Percentiles rank a stretch among this genome's conserved stretches.
Evolutionary conservation across 192 early-diverging fungal species (phyloP).

Genomic region (Gamsiella multidivaricata): DNA sequence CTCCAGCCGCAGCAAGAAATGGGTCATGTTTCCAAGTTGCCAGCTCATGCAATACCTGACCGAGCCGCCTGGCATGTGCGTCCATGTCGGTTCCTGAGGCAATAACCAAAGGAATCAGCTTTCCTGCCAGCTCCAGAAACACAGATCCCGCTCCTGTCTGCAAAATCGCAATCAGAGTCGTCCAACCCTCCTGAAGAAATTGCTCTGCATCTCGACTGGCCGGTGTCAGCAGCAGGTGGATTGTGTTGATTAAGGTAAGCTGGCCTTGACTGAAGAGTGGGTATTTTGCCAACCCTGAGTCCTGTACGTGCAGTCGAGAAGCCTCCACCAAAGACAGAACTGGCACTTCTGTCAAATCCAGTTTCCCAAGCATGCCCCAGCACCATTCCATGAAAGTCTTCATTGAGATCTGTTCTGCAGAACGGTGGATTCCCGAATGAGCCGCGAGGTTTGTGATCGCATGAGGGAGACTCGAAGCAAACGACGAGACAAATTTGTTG

Average conservation of each 20-base stretch:
- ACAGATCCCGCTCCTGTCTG: slow-evolving; percentile 27
- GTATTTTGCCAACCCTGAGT: slow-evolving; percentile 42
- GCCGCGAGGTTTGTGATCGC: slow-evolving; percentile 38
- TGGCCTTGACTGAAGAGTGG: slow-evolving; percentile 45
- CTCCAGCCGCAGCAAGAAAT: slow-evolving; percentile 23
- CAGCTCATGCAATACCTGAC: slow-evolving; percentile 48
- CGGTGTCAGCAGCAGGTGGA: slow-evolving; percentile 54
- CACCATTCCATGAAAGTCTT: slow-evolving; percentile 59
- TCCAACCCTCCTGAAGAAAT: slow-evolving; percentile 62
- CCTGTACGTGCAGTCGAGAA: slow-evolving; percentile 33
- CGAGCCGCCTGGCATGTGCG: slow-evolving; percentile 21
- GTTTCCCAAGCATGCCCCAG: slow-evolving; percentile 46
- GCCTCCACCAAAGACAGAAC: slow-evolving; percentile 12
- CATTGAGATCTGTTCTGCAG: slow-evolving; percentile 26
- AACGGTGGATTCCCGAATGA: slow-evolving; percentile 40
- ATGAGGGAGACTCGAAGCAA: slow-evolving; percentile 39
- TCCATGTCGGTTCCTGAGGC: slow-evolving; percentile 22
- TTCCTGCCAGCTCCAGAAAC: slow-evolving; percentile 32
- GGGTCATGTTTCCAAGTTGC: slow-evolving; percentile 54
- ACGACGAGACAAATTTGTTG: slow-evolving; percentile 4
- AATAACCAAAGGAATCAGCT: slow-evolving; percentile 43
- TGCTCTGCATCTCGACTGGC: slow-evolving; percentile 52
- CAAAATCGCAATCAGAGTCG: slow-evolving; percentile 48
- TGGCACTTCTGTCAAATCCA: slow-evolving; percentile 45
- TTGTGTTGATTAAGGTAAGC: slow-evolving; percentile 45